phyloP scores from a whole-genome alignment of 2,329 filamentous ascomycete species.

The Talaromyces piceae region DNA sequence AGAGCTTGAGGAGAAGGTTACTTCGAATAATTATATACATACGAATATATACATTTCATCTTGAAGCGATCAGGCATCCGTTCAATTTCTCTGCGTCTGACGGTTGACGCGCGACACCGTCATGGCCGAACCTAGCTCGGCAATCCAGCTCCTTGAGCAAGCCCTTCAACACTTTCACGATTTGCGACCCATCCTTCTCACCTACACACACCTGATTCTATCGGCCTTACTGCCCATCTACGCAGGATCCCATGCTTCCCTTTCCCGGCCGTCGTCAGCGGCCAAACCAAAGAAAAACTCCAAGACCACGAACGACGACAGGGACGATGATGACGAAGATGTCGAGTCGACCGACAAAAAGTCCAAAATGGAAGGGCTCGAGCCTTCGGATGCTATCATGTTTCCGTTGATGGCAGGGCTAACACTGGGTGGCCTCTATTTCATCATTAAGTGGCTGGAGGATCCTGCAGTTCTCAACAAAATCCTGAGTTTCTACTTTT shows the following conservation, averaged over 20 bases:
- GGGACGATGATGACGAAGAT: slow-evolving; percentile 39
- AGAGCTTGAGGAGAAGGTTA: too few species aligned
- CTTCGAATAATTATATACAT: too few species aligned
- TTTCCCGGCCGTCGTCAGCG: slow-evolving; percentile 76
- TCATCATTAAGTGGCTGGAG: slow-evolving; percentile 80
- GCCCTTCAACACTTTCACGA: slow-evolving; percentile 34
- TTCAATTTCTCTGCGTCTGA: neutral
- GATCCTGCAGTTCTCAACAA: slow-evolving; percentile 76
- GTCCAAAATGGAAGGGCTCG: slow-evolving; percentile 60
- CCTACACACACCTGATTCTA: slow-evolving; percentile 54
- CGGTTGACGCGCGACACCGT: slow-evolving; percentile 7
- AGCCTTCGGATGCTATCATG: slow-evolving; percentile 72
- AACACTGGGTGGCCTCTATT: slow-evolving; percentile 70
- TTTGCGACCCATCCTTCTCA: slow-evolving; percentile 44
- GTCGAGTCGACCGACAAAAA: slow-evolving; percentile 47
- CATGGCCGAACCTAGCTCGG: slow-evolving; percentile 29
- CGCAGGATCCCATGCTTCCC: slow-evolving; percentile 73
- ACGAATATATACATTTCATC: neutral
- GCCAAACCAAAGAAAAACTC: slow-evolving; percentile 47
- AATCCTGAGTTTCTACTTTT: slow-evolving; percentile 77
- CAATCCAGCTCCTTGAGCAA: slow-evolving; percentile 33
- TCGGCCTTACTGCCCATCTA: slow-evolving; percentile 78
- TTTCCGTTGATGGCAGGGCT: slow-evolving; percentile 72
- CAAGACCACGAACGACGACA: slow-evolving; percentile 9
- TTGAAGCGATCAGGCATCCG: neutral